phyloP scores from a whole-genome alignment of 352 stramenopile species.

The Halophytophthora polymorphica region DNA sequence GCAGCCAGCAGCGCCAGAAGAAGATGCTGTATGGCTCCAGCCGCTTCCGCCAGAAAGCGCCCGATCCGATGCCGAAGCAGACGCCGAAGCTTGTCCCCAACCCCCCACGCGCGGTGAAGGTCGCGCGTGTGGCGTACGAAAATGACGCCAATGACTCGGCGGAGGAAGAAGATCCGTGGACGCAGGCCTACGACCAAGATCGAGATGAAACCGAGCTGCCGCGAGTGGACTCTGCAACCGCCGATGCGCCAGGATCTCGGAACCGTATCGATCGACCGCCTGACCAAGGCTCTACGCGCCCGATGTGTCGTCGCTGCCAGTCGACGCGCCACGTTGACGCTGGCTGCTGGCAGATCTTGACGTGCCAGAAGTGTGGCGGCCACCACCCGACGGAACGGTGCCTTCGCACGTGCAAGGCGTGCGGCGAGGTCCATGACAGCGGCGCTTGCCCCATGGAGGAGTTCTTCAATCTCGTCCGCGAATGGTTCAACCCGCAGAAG shows the following conservation, averaged over 20 bases:
- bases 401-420: conserved; percentile 6
- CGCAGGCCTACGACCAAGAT: background rate
- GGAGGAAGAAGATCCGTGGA: background rate
- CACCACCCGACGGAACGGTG: conserved; percentile 12
- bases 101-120: background rate
- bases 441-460: conserved; percentile 10
- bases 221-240: too few relatives aligned
- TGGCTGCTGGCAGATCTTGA: conserved; percentile 3
- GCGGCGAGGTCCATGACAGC: conserved; percentile 5
- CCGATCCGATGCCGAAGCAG: background rate
- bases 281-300: too few relatives aligned
- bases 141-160: background rate
- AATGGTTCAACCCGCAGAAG: conserved; percentile 11
- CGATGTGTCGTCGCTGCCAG: background rate
- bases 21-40: conserved; percentile 2
- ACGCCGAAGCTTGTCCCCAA: too few relatives aligned
- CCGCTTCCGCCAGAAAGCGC: background rate
- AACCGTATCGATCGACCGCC: too few relatives aligned
- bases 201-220: background rate
- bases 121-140: background rate
- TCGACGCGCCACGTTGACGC: background rate
- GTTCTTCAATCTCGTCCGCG: conserved; percentile 7
- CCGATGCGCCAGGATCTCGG: too few relatives aligned
- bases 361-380: conserved; percentile 1
- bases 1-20: background rate